Evolutionary conservation across 495 filamentous ascomycete species (phyloP).

Genomic region (Cercophora samala): DNA sequence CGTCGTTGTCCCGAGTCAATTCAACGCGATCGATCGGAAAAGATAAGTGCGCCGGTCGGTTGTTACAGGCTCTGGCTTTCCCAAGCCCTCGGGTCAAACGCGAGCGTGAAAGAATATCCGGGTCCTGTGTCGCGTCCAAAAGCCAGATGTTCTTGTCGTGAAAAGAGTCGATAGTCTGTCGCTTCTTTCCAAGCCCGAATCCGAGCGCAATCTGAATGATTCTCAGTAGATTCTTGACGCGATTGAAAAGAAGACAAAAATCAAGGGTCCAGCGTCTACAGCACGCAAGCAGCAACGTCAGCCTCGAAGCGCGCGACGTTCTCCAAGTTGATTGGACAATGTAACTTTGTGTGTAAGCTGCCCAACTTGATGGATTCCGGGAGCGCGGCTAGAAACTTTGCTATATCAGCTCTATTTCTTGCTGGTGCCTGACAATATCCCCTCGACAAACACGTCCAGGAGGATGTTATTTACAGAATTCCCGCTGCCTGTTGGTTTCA

Average conservation of each 20-base stretch:
- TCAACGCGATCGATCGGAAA: too few species aligned
- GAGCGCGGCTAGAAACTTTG: neutral
- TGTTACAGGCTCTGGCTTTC: too few species aligned
- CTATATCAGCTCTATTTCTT: neutral
- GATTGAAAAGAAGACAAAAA: neutral
- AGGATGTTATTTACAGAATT: neutral
- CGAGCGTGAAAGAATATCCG: neutral
- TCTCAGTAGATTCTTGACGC: neutral
- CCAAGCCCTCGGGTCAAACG: too few species aligned
- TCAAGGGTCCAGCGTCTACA: neutral
- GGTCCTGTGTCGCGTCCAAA: neutral
- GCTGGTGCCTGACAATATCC: neutral
- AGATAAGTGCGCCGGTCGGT: too few species aligned
- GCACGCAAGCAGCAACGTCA: neutral
- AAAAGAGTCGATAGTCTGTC: neutral
- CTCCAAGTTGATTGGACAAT: neutral
- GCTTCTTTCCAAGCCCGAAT: neutral
- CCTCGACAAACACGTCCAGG: neutral
- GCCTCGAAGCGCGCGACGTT: neutral
- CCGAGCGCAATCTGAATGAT: neutral
- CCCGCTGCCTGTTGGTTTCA: neutral
- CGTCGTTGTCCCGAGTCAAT: too few species aligned
- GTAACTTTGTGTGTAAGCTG: neutral
- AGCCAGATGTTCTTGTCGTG: neutral
- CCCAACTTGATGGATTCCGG: neutral